A percentile compares a stretch with the other conserved stretches of the same genome.
phyloP scores from a whole-genome alignment of 176 grass and related monocot genomes.

The Puya raimondii region DNA sequence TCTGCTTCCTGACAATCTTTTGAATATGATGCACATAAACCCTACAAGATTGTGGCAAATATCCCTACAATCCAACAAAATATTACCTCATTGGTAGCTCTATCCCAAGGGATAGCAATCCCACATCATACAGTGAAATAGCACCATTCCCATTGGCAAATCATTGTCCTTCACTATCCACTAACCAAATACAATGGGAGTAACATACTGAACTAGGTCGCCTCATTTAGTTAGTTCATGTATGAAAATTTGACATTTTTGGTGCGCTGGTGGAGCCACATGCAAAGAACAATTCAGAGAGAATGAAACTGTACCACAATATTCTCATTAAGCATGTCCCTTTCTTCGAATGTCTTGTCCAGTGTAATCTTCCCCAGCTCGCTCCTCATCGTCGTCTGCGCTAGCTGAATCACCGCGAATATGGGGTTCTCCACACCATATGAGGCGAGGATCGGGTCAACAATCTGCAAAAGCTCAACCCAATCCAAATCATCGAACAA shows the following conservation, averaged over 20 bases:
- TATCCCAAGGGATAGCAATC: no score
- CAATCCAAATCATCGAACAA: neutral
- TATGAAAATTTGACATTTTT: no score
- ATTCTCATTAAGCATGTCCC: conserved; percentile 70
- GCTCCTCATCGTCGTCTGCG: conserved; percentile 95
- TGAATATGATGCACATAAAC: no score
- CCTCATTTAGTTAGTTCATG: no score
- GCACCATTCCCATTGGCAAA: neutral
- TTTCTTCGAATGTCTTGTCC: conserved; percentile 90
- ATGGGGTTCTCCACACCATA: conserved; percentile 94
- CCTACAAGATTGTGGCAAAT: neutral
- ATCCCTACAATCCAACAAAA: neutral
- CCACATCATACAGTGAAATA: neutral
- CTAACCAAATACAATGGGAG: no score
- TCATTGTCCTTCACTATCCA: no score
- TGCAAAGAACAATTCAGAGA: neutral
- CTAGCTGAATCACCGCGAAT: conserved; percentile 78
- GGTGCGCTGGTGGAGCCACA: no score
- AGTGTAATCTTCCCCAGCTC: conserved; percentile 93
- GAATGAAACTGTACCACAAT: conserved; percentile 60
- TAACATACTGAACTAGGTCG: no score
- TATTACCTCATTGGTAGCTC: neutral
- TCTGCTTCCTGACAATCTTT: no score
- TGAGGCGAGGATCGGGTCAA: conserved; percentile 80
- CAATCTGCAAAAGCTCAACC: conserved; percentile 40